Evolutionary conservation across 352 stramenopile species (phyloP).

Genomic region (Globisporangium recalcitrans): DNA sequence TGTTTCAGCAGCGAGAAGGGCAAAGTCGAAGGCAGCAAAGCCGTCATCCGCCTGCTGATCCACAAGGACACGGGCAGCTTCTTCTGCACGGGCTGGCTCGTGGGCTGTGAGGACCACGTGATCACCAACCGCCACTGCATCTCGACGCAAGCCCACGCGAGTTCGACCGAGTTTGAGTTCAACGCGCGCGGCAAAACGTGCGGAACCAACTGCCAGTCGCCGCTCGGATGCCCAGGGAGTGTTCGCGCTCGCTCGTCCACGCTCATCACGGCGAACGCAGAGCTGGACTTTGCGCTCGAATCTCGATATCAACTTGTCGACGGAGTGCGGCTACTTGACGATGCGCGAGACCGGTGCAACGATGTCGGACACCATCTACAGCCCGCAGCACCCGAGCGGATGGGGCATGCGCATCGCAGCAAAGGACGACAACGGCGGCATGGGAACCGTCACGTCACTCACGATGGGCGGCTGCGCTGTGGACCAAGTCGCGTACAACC

Average conservation of each 20-base stretch:
- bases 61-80: conserved; percentile 47
- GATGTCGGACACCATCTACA: conserved; percentile 54
- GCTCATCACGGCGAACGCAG: conserved; percentile 31
- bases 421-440: conserved; percentile 28
- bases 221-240: conserved; percentile 31
- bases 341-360: conserved; percentile 39
- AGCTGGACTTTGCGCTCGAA: conserved; percentile 66
- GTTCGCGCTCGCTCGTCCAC: conserved; percentile 25
- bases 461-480: conserved; percentile 31
- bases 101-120: conserved; percentile 72
- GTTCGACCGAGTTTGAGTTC: conserved; percentile 69
- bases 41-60: conserved; percentile 56
- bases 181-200: conserved; percentile 40
- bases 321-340: conserved; percentile 50
- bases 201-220: conserved; percentile 24
- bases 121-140: conserved; percentile 85
- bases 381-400: conserved; percentile 54
- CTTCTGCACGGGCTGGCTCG: conserved; percentile 72
- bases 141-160: conserved; percentile 32
- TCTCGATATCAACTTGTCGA: conserved; percentile 42
- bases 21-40: conserved; percentile 24
- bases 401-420: conserved; percentile 68
- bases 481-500: conserved; percentile 59
- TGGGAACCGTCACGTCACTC: conserved; percentile 40
- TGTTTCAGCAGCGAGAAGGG: conserved; percentile 31